Evolutionary conservation across 2,329 filamentous ascomycete species (phyloP).

Genomic region (Penicillium janthinellum): DNA sequence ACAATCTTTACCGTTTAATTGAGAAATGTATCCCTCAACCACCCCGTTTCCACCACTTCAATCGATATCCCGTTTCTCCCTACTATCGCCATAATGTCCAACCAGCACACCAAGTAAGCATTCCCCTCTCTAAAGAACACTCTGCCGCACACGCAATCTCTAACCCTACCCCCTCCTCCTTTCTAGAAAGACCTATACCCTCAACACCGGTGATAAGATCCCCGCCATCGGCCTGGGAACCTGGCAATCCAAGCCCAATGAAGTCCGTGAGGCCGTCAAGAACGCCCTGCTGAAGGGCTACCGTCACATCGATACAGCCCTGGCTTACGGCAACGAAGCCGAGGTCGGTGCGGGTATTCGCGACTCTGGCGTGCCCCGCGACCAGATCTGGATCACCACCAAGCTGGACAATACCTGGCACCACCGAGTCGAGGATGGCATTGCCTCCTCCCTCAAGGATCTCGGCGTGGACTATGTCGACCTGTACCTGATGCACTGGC

Average conservation of each 20-base stretch:
- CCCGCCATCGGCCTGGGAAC: constrained; percentile 57
- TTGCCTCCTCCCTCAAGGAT: constrained; percentile 63
- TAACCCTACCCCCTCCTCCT: neutral
- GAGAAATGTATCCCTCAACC: neutral
- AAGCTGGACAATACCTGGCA: constrained; percentile 70
- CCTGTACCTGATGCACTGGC: constrained; percentile 73
- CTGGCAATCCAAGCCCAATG: constrained; percentile 57
- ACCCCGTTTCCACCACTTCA: neutral
- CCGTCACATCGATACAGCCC: constrained; percentile 57
- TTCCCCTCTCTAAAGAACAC: neutral
- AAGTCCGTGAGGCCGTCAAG: constrained; percentile 53
- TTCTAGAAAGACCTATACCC: constrained; percentile 44
- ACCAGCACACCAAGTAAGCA: constrained; percentile 27
- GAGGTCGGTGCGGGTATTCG: constrained; percentile 68
- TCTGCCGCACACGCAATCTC: neutral
- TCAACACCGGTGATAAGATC: constrained; percentile 54
- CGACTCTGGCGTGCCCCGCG: constrained; percentile 66
- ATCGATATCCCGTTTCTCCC: neutral
- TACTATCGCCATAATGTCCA: constrained; percentile 23
- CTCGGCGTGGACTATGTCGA: constrained; percentile 70
- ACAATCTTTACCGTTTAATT: neutral
- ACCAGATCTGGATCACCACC: constrained; percentile 69
- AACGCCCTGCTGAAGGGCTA: constrained; percentile 55
- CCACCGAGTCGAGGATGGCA: constrained; percentile 63
- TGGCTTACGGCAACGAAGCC: constrained; percentile 64